Percentiles rank a stretch among this genome's conserved stretches.
These are phyloP conservation scores for Hyphopichia khmerensis DNA, from an alignment of 1,139 yeast species.

Conservation along the genomic window DNA sequence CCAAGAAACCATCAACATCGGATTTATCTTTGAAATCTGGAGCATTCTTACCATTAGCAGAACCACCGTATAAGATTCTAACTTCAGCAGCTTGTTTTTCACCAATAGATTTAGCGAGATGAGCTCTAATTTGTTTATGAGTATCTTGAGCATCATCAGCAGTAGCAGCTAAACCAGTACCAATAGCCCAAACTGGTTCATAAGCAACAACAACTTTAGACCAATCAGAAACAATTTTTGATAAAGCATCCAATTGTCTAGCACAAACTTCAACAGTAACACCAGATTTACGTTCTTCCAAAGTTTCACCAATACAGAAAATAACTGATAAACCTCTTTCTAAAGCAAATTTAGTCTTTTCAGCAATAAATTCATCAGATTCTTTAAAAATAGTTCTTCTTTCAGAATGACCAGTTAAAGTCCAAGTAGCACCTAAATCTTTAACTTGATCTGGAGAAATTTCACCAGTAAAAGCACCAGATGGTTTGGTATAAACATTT, in stretches of 20 bases:
- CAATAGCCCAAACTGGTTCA: conserved; percentile 99
- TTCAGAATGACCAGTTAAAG: conserved; percentile 97
- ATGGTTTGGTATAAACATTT: conserved; percentile 80
- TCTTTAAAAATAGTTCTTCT: conserved; percentile 94
- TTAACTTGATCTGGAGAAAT: conserved; percentile 83
- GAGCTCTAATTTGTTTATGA: conserved; percentile 85
- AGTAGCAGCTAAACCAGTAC: conserved; percentile 99
- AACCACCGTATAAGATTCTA: conserved; percentile 98
- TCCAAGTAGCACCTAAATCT: conserved; percentile 94
- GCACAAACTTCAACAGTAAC: conserved; percentile 83
- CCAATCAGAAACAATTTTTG: conserved; percentile 88
- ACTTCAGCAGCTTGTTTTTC: conserved; percentile 69
- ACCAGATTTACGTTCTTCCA: conserved; percentile 90
- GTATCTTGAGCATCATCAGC: conserved; percentile 96
- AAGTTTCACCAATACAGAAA: conserved; percentile 95
- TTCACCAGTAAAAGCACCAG: conserved; percentile 99
- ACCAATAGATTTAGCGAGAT: conserved; percentile 76
- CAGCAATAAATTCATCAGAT: conserved; percentile 87
- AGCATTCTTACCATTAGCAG: conserved; percentile 96
- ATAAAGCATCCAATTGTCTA: conserved; percentile 88
- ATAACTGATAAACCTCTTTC: conserved; percentile 87
- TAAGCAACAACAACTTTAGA: conserved; percentile 90
- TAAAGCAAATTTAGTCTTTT: conserved; percentile 91
- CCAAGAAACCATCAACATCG: conserved; percentile 98
- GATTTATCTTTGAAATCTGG: conserved; percentile 84